phyloP scores from a whole-genome alignment of 1,139 yeast species.

The Candida glucosophila region DNA sequence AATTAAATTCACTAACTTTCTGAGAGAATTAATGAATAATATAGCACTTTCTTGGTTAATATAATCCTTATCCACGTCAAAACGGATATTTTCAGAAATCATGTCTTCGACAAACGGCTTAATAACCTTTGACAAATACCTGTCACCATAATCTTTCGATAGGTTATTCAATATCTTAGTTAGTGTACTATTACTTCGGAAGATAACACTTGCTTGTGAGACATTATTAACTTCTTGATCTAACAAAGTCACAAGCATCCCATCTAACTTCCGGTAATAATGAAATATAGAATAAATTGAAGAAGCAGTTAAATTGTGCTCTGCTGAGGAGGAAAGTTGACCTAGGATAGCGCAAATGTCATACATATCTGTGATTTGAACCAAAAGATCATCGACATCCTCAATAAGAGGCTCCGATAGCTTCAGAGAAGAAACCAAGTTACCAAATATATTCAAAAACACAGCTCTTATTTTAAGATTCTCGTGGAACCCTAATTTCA shows the following conservation, averaged over 20 bases:
- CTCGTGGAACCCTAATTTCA: slow-evolving; percentile 72
- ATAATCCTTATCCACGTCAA: slow-evolving; percentile 61
- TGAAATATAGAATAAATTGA: slow-evolving; percentile 59
- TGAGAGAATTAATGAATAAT: slow-evolving; percentile 50
- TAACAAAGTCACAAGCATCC: slow-evolving; percentile 48
- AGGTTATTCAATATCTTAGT: slow-evolving; percentile 68
- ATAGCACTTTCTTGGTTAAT: slow-evolving; percentile 35
- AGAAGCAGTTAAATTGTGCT: slow-evolving; percentile 48
- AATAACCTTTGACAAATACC: slow-evolving; percentile 46
- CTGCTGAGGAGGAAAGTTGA: slow-evolving; percentile 54
- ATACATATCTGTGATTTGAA: slow-evolving; percentile 15
- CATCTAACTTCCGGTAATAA: slow-evolving; percentile 43
- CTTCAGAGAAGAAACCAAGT: slow-evolving; percentile 43
- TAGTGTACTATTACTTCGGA: slow-evolving; percentile 76
- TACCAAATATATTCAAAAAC: slow-evolving; percentile 68
- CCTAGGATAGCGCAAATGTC: slow-evolving; percentile 45
- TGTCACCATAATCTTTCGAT: slow-evolving; percentile 57
- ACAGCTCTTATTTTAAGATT: slow-evolving; percentile 60
- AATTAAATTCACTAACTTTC: slow-evolving; percentile 53
- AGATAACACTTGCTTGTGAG: slow-evolving; percentile 58
- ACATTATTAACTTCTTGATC: slow-evolving; percentile 55
- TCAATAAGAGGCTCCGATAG: slow-evolving; percentile 14
- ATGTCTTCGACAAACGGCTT: slow-evolving; percentile 50
- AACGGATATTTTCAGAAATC: slow-evolving; percentile 38
- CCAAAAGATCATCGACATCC: slow-evolving; percentile 16